phyloP scores from a whole-genome alignment of 2,329 filamentous ascomycete genomes.

The Neonectria coccinea region DNA sequence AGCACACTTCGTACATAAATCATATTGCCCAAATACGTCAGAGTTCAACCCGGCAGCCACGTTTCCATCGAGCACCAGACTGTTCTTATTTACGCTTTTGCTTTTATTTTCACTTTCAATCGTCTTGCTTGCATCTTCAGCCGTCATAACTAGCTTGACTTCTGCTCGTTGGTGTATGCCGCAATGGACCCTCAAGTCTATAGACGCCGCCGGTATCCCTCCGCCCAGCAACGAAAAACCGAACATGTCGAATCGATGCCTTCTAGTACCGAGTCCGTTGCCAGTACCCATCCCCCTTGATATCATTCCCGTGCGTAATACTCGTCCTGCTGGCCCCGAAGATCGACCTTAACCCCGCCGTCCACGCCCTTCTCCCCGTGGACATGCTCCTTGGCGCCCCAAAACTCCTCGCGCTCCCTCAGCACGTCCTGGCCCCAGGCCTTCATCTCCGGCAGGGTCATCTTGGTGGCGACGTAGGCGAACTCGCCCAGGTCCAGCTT shows the following conservation, averaged over 20 bases:
- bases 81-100: not conserved
- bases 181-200: slow-evolving; percentile 15
- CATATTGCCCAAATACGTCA: not conserved
- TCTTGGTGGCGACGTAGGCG: slow-evolving; percentile 77
- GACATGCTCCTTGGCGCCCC: slow-evolving; percentile 65
- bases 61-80: not conserved
- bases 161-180: not conserved
- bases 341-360: slow-evolving; percentile 53
- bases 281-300: not conserved
- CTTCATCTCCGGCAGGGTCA: slow-evolving; percentile 81
- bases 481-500: slow-evolving; percentile 87
- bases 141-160: not conserved
- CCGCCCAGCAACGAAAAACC: not conserved
- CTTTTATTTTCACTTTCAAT: not conserved
- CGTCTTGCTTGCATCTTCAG: not conserved
- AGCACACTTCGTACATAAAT: not conserved
- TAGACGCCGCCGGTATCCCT: slow-evolving; percentile 15
- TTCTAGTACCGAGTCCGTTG: not conserved
- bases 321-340: slow-evolving; percentile 58
- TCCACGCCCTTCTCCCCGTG: slow-evolving; percentile 58
- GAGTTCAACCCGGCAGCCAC: not conserved
- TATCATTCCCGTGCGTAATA: slow-evolving; percentile 57
- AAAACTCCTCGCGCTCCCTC: slow-evolving; percentile 79
- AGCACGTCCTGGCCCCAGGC: slow-evolving; percentile 83
- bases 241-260: not conserved